A percentile compares a stretch with the other conserved stretches of the same genome.
phyloP scores from a whole-genome alignment of 768 basidiomycete genomes.

The Leccinum truebloodii region DNA sequence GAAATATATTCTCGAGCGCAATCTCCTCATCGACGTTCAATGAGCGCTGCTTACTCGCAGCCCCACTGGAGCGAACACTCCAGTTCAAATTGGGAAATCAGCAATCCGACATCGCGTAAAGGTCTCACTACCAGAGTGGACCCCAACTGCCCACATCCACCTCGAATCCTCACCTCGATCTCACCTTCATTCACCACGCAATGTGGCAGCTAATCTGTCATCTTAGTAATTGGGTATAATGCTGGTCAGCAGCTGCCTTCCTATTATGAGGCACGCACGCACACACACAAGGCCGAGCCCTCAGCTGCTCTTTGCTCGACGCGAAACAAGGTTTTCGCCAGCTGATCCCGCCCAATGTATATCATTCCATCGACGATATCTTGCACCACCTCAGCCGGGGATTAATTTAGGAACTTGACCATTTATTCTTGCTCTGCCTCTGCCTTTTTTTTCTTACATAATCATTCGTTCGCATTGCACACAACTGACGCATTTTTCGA shows the following conservation, averaged over 20 bases:
- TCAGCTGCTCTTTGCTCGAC: background rate
- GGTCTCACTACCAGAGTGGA: conserved; percentile 20
- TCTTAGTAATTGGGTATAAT: conserved; percentile 25
- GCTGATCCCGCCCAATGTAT: conserved; percentile 18
- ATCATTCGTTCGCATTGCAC: conserved; percentile 19
- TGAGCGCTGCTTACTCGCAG: conserved; percentile 36
- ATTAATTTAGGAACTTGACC: conserved; percentile 22
- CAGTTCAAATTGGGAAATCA: conserved; percentile 10
- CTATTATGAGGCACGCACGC: conserved; percentile 5
- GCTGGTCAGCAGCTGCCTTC: conserved; percentile 13
- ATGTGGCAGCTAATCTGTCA: conserved; percentile 25
- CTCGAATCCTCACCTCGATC: conserved; percentile 18
- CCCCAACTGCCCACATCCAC: conserved; percentile 12
- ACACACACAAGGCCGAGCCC: conserved; percentile 1
- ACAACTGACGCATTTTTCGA: conserved; percentile 15
- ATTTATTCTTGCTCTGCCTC: conserved; percentile 3
- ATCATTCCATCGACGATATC: conserved; percentile 23
- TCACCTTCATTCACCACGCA: conserved; percentile 19
- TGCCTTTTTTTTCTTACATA: conserved; percentile 2
- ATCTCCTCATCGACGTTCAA: conserved; percentile 84
- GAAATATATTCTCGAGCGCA: conserved; percentile 96
- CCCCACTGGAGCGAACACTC: conserved; percentile 6
- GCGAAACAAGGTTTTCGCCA: conserved; percentile 15
- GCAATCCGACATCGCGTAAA: conserved; percentile 10
- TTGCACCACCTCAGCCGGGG: conserved; percentile 14